Evolutionary conservation across 805 yeast species (phyloP).

Genomic region (Blastobotrys parvus): DNA sequence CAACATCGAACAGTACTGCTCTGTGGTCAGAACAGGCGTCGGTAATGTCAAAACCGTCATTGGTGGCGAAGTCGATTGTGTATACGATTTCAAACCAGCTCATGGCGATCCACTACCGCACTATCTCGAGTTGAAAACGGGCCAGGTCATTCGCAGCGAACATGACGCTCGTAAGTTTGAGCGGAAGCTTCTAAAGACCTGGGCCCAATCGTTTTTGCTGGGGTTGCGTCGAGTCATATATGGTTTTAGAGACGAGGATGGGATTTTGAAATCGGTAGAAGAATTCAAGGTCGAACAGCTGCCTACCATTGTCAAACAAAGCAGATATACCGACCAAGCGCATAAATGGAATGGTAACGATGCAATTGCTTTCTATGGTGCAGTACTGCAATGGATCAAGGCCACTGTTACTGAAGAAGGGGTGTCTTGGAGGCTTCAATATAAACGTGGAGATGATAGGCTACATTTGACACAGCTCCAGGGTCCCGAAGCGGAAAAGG

Average conservation of each 20-base stretch:
- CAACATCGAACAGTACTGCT: slow-evolving; percentile 67
- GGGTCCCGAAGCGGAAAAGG: slow-evolving; percentile 26
- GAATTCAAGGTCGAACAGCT: slow-evolving; percentile 69
- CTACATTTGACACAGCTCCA: slow-evolving; percentile 39
- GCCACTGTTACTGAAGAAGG: slow-evolving; percentile 42
- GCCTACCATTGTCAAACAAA: slow-evolving; percentile 37
- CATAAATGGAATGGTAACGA: slow-evolving; percentile 59
- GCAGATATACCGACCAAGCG: slow-evolving; percentile 11
- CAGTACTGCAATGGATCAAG: slow-evolving; percentile 70
- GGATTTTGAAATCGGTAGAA: slow-evolving; percentile 61
- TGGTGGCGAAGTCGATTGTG: slow-evolving; percentile 91
- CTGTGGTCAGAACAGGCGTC: slow-evolving; percentile 79
- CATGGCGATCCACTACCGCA: slow-evolving; percentile 44
- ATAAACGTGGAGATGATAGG: slow-evolving; percentile 45
- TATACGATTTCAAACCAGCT: slow-evolving; percentile 68
- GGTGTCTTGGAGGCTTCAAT: slow-evolving; percentile 47
- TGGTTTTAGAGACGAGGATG: slow-evolving; percentile 76
- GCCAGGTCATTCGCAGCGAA: slow-evolving; percentile 45
- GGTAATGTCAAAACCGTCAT: slow-evolving; percentile 60
- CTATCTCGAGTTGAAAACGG: slow-evolving; percentile 80
- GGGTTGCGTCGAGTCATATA: slow-evolving; percentile 77
- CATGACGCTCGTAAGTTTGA: slow-evolving; percentile 62
- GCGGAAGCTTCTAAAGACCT: slow-evolving; percentile 63
- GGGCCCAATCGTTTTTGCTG: slow-evolving; percentile 90
- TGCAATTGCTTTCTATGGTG: slow-evolving; percentile 80